Evolutionary conservation across 1,284 basidiomycete genomes (phyloP), one percentile per base, ranked within the genome.

Genomic region (Hemileia vastatrix): DNA sequence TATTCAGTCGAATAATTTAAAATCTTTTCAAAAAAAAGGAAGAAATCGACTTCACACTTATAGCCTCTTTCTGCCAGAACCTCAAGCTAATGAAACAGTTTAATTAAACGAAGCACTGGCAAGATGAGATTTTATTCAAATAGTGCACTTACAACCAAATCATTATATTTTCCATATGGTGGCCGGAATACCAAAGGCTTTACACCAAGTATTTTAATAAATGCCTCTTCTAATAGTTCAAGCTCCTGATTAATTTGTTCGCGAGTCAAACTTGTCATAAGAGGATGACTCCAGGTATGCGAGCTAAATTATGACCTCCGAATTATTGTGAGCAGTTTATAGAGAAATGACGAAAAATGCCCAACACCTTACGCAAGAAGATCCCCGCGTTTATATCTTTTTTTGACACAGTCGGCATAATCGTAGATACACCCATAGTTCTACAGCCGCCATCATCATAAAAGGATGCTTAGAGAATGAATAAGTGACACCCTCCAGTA

Each of bases 131-230:
- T 5, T 4, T n/a, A n/a, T n/a, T n/a, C n/a, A n/a, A 24, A 55
- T 40, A 21, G 44, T 48, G 31, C n/a, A n/a, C 63, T 59, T 9
- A 56, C 59, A 18, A 54, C 31, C n/a, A 49, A 1, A 19, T 62
- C 50, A 55, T 67, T 64, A 56, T 64, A 65, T 5, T 56, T 44
- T 54, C 57, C 59, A 64, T 40, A 64, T 27, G 63, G 57, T 18
- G 67, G 66, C 13, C 70, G 66, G 67, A 74, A 73, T 40, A 64
- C 63, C 2, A 64, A 57, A 8, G 72, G 72, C 47, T 70, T 67
- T 51, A 70, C 47, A n/a, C 72, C 72, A 21, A 74, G 53, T 52
- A 74, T 74, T 67, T 73, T 73, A 52, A 63, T 61, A 4, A 74
- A 51, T 1, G 71, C 71, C 23, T 68, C 33, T 23, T 64, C 63